Percentiles rank a stretch among this genome's conserved stretches.
Conservation (phyloP, 495 filamentous ascomycete species). For the Lichina pygmaea region DNA sequence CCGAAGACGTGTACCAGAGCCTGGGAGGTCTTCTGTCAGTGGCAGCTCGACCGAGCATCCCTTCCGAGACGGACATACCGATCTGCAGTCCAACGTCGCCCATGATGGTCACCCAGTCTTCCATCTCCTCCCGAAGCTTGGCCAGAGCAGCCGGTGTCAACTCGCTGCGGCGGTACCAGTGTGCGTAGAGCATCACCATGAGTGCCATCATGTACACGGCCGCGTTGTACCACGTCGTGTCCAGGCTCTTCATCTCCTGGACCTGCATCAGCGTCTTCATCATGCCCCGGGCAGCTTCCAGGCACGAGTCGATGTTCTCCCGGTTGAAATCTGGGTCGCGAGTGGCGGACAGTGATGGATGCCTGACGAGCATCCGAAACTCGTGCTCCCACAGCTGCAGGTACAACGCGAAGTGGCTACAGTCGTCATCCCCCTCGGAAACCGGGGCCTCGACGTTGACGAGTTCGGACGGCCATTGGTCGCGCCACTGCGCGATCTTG, state of each 20-base stretch:
- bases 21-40: conserved; percentile 4
- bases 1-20: conserved; percentile 13
- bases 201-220: conserved; percentile 48
- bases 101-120: conserved; percentile 37
- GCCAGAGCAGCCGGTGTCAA: conserved; percentile 24
- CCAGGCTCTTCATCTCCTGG: conserved; percentile 35
- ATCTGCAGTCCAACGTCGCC: conserved; percentile 32
- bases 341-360: conserved; percentile 42
- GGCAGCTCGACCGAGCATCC: background rate
- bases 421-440: conserved; percentile 17
- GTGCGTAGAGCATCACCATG: conserved; percentile 41
- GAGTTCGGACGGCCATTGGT: conserved; percentile 21
- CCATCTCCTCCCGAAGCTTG: conserved; percentile 36
- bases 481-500: conserved; percentile 25
- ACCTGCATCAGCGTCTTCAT: conserved; percentile 30
- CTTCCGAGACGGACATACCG: conserved; percentile 17
- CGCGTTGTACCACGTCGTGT: conserved; percentile 54
- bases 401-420: conserved; percentile 20
- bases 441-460: background rate
- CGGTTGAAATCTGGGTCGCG: conserved; percentile 28
- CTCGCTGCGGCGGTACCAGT: conserved; percentile 35
- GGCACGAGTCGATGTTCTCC: conserved; percentile 39
- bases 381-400: conserved; percentile 20
- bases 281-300: conserved; percentile 34
- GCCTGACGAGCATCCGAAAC: conserved; percentile 27